Evolutionary conservation across 768 basidiomycete species (phyloP).

Genomic region (Boletus tomentosulus): DNA sequence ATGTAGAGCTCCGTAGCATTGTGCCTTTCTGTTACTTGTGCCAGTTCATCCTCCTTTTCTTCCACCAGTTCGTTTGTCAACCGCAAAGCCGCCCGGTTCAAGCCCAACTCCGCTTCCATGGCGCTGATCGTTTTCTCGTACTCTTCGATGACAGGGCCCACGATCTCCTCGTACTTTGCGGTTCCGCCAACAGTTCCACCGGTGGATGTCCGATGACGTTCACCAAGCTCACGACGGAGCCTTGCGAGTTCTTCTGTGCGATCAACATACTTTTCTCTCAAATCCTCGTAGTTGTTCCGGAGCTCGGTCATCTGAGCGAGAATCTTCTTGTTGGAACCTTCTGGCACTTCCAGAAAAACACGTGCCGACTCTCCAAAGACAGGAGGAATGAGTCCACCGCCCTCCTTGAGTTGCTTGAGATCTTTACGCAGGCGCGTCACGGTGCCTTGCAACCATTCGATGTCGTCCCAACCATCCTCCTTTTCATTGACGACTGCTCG

Average conservation of each 20-base stretch:
- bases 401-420: conserved; percentile 73
- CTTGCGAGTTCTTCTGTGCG: conserved; percentile 86
- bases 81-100: conserved; percentile 81
- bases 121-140: conserved; percentile 96
- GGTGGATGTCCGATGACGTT: conserved; percentile 55
- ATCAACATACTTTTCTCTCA: conserved; percentile 81
- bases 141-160: conserved; percentile 96
- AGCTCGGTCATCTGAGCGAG: conserved; percentile 78
- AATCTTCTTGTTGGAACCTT: conserved; percentile 71
- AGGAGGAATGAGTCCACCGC: conserved; percentile 34
- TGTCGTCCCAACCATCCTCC: conserved; percentile 98
- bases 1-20: conserved; percentile 80
- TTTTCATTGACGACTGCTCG: conserved; percentile 86
- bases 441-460: conserved; percentile 91
- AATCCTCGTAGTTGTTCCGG: conserved; percentile 80
- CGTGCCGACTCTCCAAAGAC: conserved; percentile 28
- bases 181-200: conserved; percentile 65
- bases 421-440: conserved; percentile 85
- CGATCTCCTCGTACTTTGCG: conserved; percentile 84
- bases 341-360: conserved; percentile 35
- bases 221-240: conserved; percentile 73
- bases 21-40: conserved; percentile 62
- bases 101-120: conserved; percentile 87
- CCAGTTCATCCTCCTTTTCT: conserved; percentile 83
- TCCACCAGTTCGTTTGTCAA: conserved; percentile 91